Evolutionary conservation across 495 filamentous ascomycete genomes (phyloP), one percentile per base, ranked within the genome.

Genomic region (Penicillium turbatum): DNA sequence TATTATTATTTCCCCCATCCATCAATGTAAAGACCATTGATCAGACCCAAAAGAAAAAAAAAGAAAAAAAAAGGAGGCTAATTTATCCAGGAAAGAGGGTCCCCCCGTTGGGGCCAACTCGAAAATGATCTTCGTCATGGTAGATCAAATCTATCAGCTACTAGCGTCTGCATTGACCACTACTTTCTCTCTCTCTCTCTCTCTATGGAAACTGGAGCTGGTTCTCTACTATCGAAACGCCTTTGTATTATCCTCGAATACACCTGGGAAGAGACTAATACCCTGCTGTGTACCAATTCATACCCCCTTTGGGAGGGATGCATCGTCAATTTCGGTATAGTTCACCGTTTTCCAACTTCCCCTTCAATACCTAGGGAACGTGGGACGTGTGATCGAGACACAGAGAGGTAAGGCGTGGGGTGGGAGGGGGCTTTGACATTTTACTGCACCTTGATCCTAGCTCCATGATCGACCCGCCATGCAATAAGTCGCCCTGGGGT

Each of bases 111-210:
- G n/a, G n/a, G 2, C 21, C 21, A 24, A 24, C 2, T 2, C 21
- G 2, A 2, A 24, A 34, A 61, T 62, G 68, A 74, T 74, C 66
- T 70, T 63, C 66, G 21, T 24, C 55, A 60, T 66, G 59, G 68
- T 62, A 71, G 69, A 74, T 74, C 70, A 68, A 64, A 63, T 72
- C 66, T 72, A 74, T 74, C 70, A 69, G 65, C 54, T 69, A 66
- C 66, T 68, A 55, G 38, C 39, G 42, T 43, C 65, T 60, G 68
- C 69, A 72, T 65, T 68, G 71, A 66, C 69, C 71, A 74, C 64
- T 62, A 52, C 51, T 56, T 68, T 58, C 15, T 37, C 37, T 15
- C 8, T 24, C 3, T 13, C 41, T 15, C 2, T 35, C 13, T 1
- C 6, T 16, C 13, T 45, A 24, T 24, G 21, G 21, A 24, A 24